phyloP scores from a whole-genome alignment of 345 rosid genomes.

The Corchorus capsularis region DNA sequence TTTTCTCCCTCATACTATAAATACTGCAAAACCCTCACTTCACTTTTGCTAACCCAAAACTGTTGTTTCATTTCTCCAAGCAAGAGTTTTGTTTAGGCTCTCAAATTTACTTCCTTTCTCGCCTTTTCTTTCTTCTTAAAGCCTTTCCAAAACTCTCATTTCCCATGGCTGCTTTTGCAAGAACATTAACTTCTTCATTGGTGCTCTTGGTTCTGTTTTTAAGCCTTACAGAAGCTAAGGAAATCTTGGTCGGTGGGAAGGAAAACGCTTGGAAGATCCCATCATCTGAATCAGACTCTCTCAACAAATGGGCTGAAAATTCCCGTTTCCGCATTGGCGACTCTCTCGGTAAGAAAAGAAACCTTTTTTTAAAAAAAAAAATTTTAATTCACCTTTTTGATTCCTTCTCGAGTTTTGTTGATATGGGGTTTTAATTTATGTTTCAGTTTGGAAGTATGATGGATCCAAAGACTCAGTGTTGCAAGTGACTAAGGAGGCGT shows the following conservation, averaged over 20 bases:
- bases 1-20: slow-evolving; percentile 4
- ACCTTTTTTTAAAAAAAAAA: no score
- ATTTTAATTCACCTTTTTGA: neutral
- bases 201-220: slow-evolving; percentile 29
- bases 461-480: slow-evolving; percentile 69
- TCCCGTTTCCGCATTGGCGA: slow-evolving; percentile 67
- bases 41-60: neutral
- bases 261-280: slow-evolving; percentile 58
- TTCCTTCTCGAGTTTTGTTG: neutral
- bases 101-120: neutral
- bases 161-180: slow-evolving; percentile 30
- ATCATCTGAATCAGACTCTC: slow-evolving; percentile 67
- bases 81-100: neutral
- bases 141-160: neutral
- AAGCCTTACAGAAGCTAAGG: slow-evolving; percentile 40
- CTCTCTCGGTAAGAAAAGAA: slow-evolving; percentile 57
- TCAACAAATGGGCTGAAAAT: slow-evolving; percentile 72
- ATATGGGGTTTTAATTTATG: neutral
- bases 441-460: slow-evolving; percentile 71
- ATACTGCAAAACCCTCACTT: neutral
- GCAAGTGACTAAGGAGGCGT: slow-evolving; percentile 63
- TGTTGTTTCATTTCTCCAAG: neutral
- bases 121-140: neutral
- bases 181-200: slow-evolving; percentile 25
- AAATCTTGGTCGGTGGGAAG: slow-evolving; percentile 57